Base-by-base conservation (phyloP, 805 yeast species). In the Kazachstania viticola region DNA sequence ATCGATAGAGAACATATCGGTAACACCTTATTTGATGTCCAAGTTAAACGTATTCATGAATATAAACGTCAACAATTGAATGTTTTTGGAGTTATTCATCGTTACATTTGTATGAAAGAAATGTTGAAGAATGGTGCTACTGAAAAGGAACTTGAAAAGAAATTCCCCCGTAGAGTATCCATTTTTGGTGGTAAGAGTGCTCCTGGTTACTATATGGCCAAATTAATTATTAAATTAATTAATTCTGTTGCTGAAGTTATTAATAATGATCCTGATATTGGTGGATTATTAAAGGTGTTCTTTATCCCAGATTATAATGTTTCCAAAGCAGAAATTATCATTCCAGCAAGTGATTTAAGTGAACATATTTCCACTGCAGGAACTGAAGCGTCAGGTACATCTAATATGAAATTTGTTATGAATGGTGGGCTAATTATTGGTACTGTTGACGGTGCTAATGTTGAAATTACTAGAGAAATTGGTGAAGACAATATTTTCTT, bases 331-430 rank as follows among this genome's bases (percentile, higher is more conserved):
- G 95, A 87, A 61, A 71, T 84, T 36, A 82, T 85, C 49, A 69
- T 75, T 42, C 95, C 95, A 17, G 95, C 88, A 14, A 76, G 88
- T 28, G 96, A 85, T 56, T 65, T 85, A 48, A 79, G 91, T 29
- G 91, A 85, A 62, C 96, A 85, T 61, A 85, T 85, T 44, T 85
- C 95, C 11, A 85, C 96, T 27, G 96, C 96, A 7, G 96, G 96
- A 46, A 85, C 96, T 18, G 96, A 85, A 56, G 96, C 95, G 15
- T 79, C 93, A 1, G 96, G 96, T 52, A 85, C 96, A 21, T 81
- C 94, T 22, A 85, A 85, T 64, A 85, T 85, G 96, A 85, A 85
- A 62, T 85, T 85, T 54, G 94, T 84, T 16, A 65, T 85, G 60
- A 85, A 84, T 51, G 96, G 95, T 59, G 96, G 96, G 31, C 69